Evolutionary conservation across 768 basidiomycete genomes (phyloP), one percentile per base, ranked within the genome.

Genomic region (Pholiota molesta): DNA sequence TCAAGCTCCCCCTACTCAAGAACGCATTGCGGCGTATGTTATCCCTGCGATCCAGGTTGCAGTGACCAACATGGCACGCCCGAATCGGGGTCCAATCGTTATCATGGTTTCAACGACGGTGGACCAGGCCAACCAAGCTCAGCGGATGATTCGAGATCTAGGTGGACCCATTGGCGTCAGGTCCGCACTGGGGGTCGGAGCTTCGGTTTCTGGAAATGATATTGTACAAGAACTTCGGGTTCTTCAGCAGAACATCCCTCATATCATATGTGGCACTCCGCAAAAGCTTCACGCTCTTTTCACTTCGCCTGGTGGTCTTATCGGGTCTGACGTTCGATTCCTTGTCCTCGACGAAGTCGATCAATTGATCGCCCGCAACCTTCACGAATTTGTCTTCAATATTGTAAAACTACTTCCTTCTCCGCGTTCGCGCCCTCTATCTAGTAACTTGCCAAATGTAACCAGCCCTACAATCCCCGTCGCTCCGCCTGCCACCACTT

Each of bases 51-150:
- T 95, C 49, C 92, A 94, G 69, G 85, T 90, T 56, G 90, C 91
- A 35, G 79, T 95, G 59, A 83, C 87, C 37, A 83, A 89, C 62
- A 82, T 89, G 17, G 76, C 77, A 29, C 85, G 83, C 11, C 81
- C 87, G 16, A 85, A 85, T 62, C 87, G 88, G 31, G 96, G 96
- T 3, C 94, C 95, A 39, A 75, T 94, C 37, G 95, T 92, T 16
- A 86, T 99, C 67, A 93, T 99, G 84, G 85, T 99, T 45, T 98
- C 97, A 19, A 99, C 97, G 0, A 99, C 97, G 0, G 96, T 99
- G 23, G 97, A 99, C 77, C 97, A 99, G 75, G 96, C 97, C 6
- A 97, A 95, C 2, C 97, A 99, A 75, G 96, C 96, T 28, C 94
- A 95, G 67, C 88, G 93, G 29, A 94, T 95, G 91, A 92, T 94